A percentile compares a stretch with the other conserved stretches of the same genome.
Conservation (phyloP, 257 asterid species). For the Nicotiana paniculata region DNA sequence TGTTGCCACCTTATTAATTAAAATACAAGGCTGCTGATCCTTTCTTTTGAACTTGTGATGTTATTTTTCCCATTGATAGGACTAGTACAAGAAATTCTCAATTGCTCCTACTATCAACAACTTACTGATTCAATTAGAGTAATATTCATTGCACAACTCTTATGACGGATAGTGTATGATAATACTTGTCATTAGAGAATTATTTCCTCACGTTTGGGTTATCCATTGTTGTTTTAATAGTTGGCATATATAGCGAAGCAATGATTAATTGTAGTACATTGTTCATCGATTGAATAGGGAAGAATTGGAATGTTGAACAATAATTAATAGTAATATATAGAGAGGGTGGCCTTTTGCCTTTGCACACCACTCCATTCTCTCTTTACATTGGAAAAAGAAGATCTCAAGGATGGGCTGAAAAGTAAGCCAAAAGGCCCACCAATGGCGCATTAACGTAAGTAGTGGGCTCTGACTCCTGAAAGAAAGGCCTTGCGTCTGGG, state of each 20-base stretch:
- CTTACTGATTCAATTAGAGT: too few species aligned
- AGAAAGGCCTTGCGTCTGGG: slow-evolving; percentile 72
- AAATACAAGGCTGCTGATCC: too few species aligned
- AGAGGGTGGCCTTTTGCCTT: slow-evolving; percentile 76
- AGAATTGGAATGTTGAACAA: background rate
- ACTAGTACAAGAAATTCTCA: too few species aligned
- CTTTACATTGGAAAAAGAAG: background rate
- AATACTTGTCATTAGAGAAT: too few species aligned
- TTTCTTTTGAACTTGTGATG: too few species aligned
- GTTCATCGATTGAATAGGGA: slow-evolving; percentile 1
- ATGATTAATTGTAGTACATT: background rate
- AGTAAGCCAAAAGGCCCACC: slow-evolving; percentile 70
- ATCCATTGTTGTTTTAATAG: background rate
- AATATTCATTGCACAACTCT: too few species aligned
- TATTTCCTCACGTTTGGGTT: too few species aligned
- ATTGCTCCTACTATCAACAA: too few species aligned
- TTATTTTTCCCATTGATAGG: too few species aligned
- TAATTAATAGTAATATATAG: background rate
- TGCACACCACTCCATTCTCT: slow-evolving; percentile 57
- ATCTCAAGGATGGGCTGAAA: slow-evolving; percentile 53
- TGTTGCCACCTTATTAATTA: too few species aligned
- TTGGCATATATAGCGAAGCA: background rate
- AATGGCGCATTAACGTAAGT: slow-evolving; percentile 76
- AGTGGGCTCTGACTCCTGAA: slow-evolving; percentile 80
- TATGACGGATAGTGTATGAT: too few species aligned